A percentile compares a stretch with the other conserved stretches of the same genome.
These are phyloP conservation scores for Aspergillus nomiae DNA, from an alignment of 2,329 filamentous ascomycete genomes.

Conservation along the genomic window DNA sequence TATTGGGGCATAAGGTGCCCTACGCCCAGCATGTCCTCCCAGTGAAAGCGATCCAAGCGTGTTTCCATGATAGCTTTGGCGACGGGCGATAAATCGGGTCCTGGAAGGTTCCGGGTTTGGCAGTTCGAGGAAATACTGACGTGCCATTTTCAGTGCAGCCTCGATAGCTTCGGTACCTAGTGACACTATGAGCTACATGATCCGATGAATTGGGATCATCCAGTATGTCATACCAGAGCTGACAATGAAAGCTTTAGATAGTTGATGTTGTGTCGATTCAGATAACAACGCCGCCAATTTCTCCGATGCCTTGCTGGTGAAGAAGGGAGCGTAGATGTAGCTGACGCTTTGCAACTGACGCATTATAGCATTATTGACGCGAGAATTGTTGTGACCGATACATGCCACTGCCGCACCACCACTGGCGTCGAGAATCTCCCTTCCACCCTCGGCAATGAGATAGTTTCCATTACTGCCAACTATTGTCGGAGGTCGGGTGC, in stretches of 20 bases:
- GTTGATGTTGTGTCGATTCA: slow-evolving; percentile 23
- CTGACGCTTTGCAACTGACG: slow-evolving; percentile 45
- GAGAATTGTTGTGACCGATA: slow-evolving; percentile 48
- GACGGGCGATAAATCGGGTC: slow-evolving; percentile 47
- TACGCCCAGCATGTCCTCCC: slow-evolving; percentile 37
- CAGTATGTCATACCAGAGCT: slow-evolving; percentile 18
- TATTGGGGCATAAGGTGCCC: slow-evolving; percentile 36
- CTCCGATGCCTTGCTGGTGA: slow-evolving; percentile 45
- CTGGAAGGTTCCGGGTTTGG: slow-evolving; percentile 39
- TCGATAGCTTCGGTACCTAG: slow-evolving; percentile 46
- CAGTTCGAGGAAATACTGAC: slow-evolving; percentile 51
- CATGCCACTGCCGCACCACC: slow-evolving; percentile 52
- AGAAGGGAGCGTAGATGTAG: slow-evolving; percentile 50
- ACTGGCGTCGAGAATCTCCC: slow-evolving; percentile 48
- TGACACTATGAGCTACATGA: background rate
- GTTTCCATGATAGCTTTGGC: slow-evolving; percentile 55
- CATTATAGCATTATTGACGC: slow-evolving; percentile 45
- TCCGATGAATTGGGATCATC: background rate
- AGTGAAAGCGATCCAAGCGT: slow-evolving; percentile 51
- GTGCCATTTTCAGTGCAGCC: slow-evolving; percentile 51
- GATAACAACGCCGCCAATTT: slow-evolving; percentile 43
- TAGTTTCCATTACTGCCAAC: slow-evolving; percentile 41
- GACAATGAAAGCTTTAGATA: slow-evolving; percentile 25
- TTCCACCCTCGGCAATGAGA: slow-evolving; percentile 45
- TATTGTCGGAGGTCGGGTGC: slow-evolving; percentile 15